Evolutionary conservation across 164 flowering plant genomes (phyloP), one percentile per base, ranked within the genome.

Genomic region (Tetrastigma voinierianum): DNA sequence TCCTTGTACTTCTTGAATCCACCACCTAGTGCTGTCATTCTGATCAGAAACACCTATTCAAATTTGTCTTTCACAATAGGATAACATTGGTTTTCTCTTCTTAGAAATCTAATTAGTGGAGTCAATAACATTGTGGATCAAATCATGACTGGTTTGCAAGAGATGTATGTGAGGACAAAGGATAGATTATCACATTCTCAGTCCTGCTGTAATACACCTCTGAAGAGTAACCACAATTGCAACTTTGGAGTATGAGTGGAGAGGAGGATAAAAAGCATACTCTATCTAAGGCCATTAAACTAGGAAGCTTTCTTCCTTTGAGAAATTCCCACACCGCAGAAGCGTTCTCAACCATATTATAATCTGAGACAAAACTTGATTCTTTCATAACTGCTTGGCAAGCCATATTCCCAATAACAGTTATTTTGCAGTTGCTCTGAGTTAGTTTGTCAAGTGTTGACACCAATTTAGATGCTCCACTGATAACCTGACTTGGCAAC

Each of bases 261-360:
- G 43, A 18, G 59, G 25, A 13, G 56, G 10, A 48, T 51, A 51
- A 25, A 46, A 46, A 73, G 66, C 83, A 43, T 88, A 90, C 98
- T 67, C 87, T 85, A 64, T 93, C 98, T 57, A 93, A 77, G 67
- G 97, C 90, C 71, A 84, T 65, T 25, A 87, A 73, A 32, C 88
- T 96, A 44, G 90, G 98, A 75, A 93, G 93, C 47, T 71, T 80
- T 74, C 86, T 77, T 75, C 89, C 87, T 76, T 83, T 87, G 43
- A 93, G 86, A 84, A 82, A 81, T 48, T 82, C 89, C 98, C 97
- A 93, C 13, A 82, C 76, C 71, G 82, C 89, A 32, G 94, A 83
- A 70, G 89, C 92, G 78, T 72, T 80, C 65, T 79, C 79, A 58
- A 83, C 44, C 74, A 81, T 73, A 65, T 74, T 62, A 71, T 70